Base-by-base conservation (phyloP, 2,329 filamentous ascomycete species). In the Pseudomassariella vexata region DNA sequence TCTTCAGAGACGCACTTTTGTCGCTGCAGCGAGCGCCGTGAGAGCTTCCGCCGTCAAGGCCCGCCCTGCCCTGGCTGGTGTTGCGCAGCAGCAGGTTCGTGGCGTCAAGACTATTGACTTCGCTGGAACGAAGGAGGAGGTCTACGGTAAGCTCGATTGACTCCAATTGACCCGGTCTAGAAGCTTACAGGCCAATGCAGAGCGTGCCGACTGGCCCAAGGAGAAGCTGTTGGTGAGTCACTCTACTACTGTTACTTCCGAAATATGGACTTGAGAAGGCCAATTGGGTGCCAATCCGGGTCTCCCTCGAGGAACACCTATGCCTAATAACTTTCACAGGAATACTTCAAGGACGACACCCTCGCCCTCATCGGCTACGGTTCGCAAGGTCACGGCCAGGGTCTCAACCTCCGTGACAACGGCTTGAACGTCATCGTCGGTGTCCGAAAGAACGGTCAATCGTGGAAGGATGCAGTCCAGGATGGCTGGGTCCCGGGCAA, bases 281-380 rank as follows among this genome's bases (percentile, higher is more conserved):
- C 38, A 37, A 33, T 29, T 29, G 16, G 30, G 12, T 36, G n/a
- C n/a, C n/a, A n/a, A n/a, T n/a, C n/a, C n/a, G n/a, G n/a, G n/a
- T n/a, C n/a, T n/a, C n/a, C 20, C 17, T 24, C 26, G 14, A 16
- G 35, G 23, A 29, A n/a, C 20, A 38, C 41, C 49, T 31, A 50
- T 46, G 33, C 33, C 32, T 39, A 23, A 28, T 23, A 14, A 37
- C 30, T 24, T 36, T 15, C 34, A 21, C 50, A 95, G 85, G 87
- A 96, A 47, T 98, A 90, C 82, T 98, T 98, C 85, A 96, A 96
- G 80, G 79, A 98, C 71, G 92, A 98, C 69, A 96, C 90, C 50
- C 86, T 98, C 54, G 92, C 92, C 59, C 84, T 98, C 59, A 98
- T 98, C 66, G 92, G 92, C 63, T 98, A 98, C 70, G 92, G 74